Evolutionary conservation across 805 yeast genomes (phyloP).

Genomic region (Wickerhamomyces chaumierensis): DNA sequence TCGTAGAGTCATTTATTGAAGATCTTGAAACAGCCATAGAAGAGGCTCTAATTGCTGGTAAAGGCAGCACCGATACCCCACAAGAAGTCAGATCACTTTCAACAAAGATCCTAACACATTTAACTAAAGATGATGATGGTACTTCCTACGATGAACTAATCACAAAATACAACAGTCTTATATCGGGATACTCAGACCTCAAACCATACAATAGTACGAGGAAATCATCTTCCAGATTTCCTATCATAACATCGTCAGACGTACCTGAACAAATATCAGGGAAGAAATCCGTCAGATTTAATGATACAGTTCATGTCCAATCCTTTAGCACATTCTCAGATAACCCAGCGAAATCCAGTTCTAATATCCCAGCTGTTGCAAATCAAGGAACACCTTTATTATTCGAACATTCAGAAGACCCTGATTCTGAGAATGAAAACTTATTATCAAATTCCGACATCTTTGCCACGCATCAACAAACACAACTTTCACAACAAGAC

Average conservation of each 20-base stretch:
- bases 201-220: no score
- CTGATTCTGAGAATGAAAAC: conserved; percentile 7
- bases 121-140: conserved; percentile 17
- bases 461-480: conserved; percentile 33
- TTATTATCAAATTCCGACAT: conserved; percentile 23
- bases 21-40: no score
- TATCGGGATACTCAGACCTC: no score
- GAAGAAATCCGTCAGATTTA: conserved; percentile 20
- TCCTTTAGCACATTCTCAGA: background rate
- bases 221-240: no score
- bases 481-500: conserved; percentile 34
- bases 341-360: background rate
- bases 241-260: no score
- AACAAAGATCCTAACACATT: no score
- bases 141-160: conserved; percentile 18
- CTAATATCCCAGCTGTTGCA: no score
- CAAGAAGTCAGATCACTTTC: no score
- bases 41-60: no score
- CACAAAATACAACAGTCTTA: conserved; percentile 8
- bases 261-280: no score
- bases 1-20: no score
- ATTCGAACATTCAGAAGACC: conserved; percentile 1
- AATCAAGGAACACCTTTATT: background rate
- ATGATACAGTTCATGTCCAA: conserved; percentile 13
- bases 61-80: no score